Evolutionary conservation across 306 rosid species (phyloP).

Genomic region (Medicago ruthenica): DNA sequence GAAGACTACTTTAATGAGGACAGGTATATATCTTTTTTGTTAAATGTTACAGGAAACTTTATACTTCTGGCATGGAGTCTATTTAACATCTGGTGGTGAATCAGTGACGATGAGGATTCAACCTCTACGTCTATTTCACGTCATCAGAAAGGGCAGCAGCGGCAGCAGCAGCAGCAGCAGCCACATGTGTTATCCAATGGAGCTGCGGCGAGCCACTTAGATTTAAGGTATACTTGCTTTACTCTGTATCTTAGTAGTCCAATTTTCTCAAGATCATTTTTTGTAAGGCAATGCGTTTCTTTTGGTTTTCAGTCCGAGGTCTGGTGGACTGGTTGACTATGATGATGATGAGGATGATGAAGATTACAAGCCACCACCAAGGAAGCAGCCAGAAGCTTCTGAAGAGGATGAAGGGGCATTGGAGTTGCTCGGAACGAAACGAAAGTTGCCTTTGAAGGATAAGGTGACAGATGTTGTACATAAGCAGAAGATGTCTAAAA

Average conservation of each 20-base stretch:
- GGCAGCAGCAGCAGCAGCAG: slow-evolving; percentile 49
- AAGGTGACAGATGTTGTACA: slow-evolving; percentile 58
- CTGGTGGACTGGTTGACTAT: slow-evolving; percentile 92
- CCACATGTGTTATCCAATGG: slow-evolving; percentile 73
- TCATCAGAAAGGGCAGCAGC: slow-evolving; percentile 55
- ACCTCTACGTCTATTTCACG: slow-evolving; percentile 70
- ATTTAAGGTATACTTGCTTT: slow-evolving; percentile 58
- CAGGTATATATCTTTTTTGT: slow-evolving; percentile 58
- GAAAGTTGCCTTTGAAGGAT: slow-evolving; percentile 66
- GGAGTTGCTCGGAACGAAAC: slow-evolving; percentile 79
- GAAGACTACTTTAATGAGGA: slow-evolving; percentile 90
- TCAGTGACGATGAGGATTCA: slow-evolving; percentile 94
- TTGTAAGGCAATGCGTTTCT: slow-evolving; percentile 5
- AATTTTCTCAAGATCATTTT: not conserved
- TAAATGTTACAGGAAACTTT: slow-evolving; percentile 18
- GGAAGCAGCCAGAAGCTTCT: slow-evolving; percentile 63
- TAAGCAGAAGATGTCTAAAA: slow-evolving; percentile 68
- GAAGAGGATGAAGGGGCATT: slow-evolving; percentile 84
- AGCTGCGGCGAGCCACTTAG: slow-evolving; percentile 56
- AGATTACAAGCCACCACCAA: slow-evolving; percentile 83
- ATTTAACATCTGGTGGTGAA: slow-evolving; percentile 39
- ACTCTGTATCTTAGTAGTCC: slow-evolving; percentile 20
- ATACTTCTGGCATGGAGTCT: slow-evolving; percentile 28
- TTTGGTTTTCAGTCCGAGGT: slow-evolving; percentile 58
- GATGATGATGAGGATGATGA: slow-evolving; percentile 95